Base-by-base conservation (phyloP, 2,329 filamentous ascomycete genomes). In the Microsporum audouinii region DNA sequence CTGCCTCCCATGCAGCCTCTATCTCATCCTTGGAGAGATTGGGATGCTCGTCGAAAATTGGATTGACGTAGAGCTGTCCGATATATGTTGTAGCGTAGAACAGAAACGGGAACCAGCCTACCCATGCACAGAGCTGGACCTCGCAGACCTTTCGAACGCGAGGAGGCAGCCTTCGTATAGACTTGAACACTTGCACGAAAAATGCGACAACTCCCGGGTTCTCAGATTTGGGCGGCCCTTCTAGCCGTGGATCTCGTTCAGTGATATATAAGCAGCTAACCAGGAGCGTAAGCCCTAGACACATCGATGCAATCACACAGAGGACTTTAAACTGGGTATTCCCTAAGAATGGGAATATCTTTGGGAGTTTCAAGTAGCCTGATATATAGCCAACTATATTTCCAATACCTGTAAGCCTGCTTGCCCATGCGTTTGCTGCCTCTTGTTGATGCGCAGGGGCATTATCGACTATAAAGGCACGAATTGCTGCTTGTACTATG, bases 81-180 rank as follows among this genome's bases (percentile, higher is more conserved):
- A 96, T 88, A 72, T 94, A 97, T 17, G 90, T 95, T 0, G 91
- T 95, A 3, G 90, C 90, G 77, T 97, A 97, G 76, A 95, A 96
- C 2, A 97, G 80, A 72, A 96, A 91, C 0, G 91, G 91, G 69
- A 96, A 97, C 84, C 92, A 96, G 59, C 90, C 92, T 61, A 96
- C 86, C 91, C 91, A 97, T 3, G 90, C 89, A 63, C 86, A 91
- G 67, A 92, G 84, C 71, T 94, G 88, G 0, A 91, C 87, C 65
- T 85, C 77, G 70, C 91, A 96, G 41, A 96, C 89, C 65, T 84
- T 86, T 64, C 82, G 82, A 65, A 94, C 90, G 73, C 95, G 91
- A 0, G 86, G 86, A 0, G 92, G 91, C 5, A 97, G 79, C 43
- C 85, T 82, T 68, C 82, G 84, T 65, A 96, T 88, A 0, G 91